Percentiles rank a stretch among this genome's conserved stretches.
phyloP scores from a whole-genome alignment of 2,329 filamentous ascomycete species.

The Xylariales sp. region DNA sequence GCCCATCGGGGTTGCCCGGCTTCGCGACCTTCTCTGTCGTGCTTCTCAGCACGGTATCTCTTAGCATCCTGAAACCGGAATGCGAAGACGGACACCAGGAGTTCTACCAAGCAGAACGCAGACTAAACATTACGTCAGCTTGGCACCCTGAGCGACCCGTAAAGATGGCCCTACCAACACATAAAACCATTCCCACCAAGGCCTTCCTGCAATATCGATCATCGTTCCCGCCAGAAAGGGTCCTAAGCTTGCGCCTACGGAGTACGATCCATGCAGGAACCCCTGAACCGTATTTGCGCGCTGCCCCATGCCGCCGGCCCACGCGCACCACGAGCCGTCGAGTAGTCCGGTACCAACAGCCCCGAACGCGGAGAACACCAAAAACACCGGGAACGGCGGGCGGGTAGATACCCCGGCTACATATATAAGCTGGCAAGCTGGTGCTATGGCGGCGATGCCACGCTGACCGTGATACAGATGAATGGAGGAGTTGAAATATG shows the following conservation, averaged over 20 bases:
- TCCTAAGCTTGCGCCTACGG: conserved; percentile 31
- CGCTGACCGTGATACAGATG: conserved; percentile 35
- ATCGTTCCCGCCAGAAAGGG: conserved; percentile 29
- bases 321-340: conserved; percentile 40
- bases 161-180: conserved; percentile 27
- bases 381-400: conserved; percentile 26
- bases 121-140: conserved; percentile 10
- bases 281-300: conserved; percentile 34
- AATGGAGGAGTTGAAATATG: conserved; percentile 32
- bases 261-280: conserved; percentile 35
- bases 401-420: conserved; percentile 23
- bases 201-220: conserved; percentile 19
- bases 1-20: conserved; percentile 11
- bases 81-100: conserved; percentile 25
- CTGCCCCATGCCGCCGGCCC: conserved; percentile 28
- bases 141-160: no score
- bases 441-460: conserved; percentile 34
- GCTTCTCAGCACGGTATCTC: conserved; percentile 24
- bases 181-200: conserved; percentile 36
- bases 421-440: conserved; percentile 30
- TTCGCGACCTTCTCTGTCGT: neutral
- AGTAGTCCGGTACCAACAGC: conserved; percentile 35
- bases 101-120: conserved; percentile 16
- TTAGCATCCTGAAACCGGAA: conserved; percentile 31
- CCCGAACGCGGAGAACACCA: conserved; percentile 26